Evolutionary conservation across 176 grass and related monocot genomes (phyloP).

Genomic region (Oryza meridionalis): DNA sequence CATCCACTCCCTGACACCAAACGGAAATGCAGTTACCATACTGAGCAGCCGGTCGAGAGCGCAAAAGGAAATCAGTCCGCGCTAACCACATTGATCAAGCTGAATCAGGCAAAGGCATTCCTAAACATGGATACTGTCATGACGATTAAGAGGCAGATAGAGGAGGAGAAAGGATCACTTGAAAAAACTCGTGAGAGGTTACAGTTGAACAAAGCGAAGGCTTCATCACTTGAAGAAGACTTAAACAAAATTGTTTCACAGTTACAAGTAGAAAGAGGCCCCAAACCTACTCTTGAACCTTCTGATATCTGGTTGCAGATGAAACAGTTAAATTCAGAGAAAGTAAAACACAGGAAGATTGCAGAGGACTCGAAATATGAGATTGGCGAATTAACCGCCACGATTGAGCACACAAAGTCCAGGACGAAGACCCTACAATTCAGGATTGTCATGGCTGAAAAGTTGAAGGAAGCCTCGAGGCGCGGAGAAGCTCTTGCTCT

Average conservation of each 20-base stretch:
- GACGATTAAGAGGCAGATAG: slow-evolving; percentile 62
- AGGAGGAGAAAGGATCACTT: slow-evolving; percentile 68
- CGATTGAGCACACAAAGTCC: slow-evolving; percentile 78
- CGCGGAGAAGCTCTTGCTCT: slow-evolving; percentile 57
- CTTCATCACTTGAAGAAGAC: slow-evolving; percentile 56
- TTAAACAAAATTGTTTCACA: slow-evolving; percentile 52
- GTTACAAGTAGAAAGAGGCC: slow-evolving; percentile 46
- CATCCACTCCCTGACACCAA: slow-evolving; percentile 35
- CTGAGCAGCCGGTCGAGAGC: slow-evolving; percentile 31
- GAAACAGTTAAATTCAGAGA: slow-evolving; percentile 66
- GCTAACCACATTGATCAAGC: slow-evolving; percentile 63
- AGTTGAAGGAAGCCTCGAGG: slow-evolving; percentile 75
- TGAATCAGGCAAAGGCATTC: slow-evolving; percentile 85
- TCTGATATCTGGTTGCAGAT: slow-evolving; percentile 67
- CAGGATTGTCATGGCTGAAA: slow-evolving; percentile 75
- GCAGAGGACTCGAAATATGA: slow-evolving; percentile 51
- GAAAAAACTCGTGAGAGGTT: slow-evolving; percentile 74
- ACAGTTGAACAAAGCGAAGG: slow-evolving; percentile 52
- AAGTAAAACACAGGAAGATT: slow-evolving; percentile 57
- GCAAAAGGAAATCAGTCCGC: slow-evolving; percentile 48
- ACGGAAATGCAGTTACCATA: slow-evolving; percentile 39
- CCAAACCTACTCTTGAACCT: slow-evolving; percentile 46
- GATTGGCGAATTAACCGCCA: slow-evolving; percentile 60
- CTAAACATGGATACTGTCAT: slow-evolving; percentile 72
- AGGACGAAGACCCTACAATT: slow-evolving; percentile 74